Base-by-base conservation (phyloP, 2,329 filamentous ascomycete genomes). In the Iodosphaeria phyllophila region DNA sequence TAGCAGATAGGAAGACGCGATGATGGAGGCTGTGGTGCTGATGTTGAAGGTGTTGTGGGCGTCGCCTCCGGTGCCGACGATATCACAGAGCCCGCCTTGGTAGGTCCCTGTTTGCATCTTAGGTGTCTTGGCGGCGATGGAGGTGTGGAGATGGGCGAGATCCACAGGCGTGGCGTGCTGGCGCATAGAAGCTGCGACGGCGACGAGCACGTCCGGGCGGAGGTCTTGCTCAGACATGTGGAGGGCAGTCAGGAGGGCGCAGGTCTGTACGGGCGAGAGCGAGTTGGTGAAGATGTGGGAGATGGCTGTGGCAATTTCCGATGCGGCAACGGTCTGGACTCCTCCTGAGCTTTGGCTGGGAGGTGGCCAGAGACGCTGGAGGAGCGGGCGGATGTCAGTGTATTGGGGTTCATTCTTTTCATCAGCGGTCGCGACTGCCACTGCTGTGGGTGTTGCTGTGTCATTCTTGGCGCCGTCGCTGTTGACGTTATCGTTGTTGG, bases 21-120 rank as follows among this genome's bases (percentile, higher is more conserved):
- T 59, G 43, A 98, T 93, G 11, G 83, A 92, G 3, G 89, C 71
- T 5, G 89, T 92, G 4, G 89, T 98, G 38, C 77, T 89, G 46
- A 98, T 86, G 50, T 98, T 98, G 69, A 92, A 98, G 17, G 89
- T 98, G 50, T 92, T 82, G 60, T 95, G 84, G 12, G 77, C 75
- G 55, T 98, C 89, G 43, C 89, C 89, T 36, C 89, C 89, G 6
- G 89, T 98, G 37, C 89, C 89, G 30, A 98, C 89, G 46, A 98
- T 95, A 49, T 98, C 89, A 47, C 84, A 72, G 58, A 70, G 30
- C n/a, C 10, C 9, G 11, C 4, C 11, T 16, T n/a, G 10, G 17
- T 17, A 31, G 36, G 18, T 34, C 33, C 29, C 15, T 23, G 27
- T 21, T 16, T n/a, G n/a, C n/a, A n/a, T n/a, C n/a, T n/a, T n/a